Base-by-base conservation (phyloP, 106 monocot genomes). In the Dactylorhiza incarnata region DNA sequence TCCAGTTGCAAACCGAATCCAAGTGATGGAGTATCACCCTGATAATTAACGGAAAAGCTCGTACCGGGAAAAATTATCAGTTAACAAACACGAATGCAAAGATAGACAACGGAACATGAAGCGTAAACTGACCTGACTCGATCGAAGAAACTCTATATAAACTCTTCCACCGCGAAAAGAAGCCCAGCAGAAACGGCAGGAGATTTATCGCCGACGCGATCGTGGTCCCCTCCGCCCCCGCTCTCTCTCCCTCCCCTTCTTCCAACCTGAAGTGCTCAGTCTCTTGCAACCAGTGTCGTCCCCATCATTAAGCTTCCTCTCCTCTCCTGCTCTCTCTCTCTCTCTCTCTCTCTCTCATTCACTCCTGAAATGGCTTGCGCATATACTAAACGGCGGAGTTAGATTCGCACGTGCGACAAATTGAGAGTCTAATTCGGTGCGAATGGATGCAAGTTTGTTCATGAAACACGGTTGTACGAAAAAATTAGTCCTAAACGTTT, bases 141-240 rank as follows among this genome's bases (percentile, higher is more conserved):
- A 5, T 69, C 43, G 0, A 19, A 69, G 17, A 37, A 69, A 17
- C 45, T 19, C 45, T 17, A 46, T 5, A 46, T 44, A n/a, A 69
- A 46, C n/a, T 16, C 69, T 69, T 16, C 44, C 15, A 46, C 45
- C 45, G 15, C 6, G 69, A 69, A 6, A 16, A 69, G 17, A 69
- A 69, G 69, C 69, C 17, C 17, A 37, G n/a, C 45, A 69, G 69
- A 45, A 19, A 16, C n/a, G 7, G 45, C 66, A 66, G 15, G 17
- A 69, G 17, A 43, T 45, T 69, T 69, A 69, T 69, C 69, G 69
- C 45, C 69, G 44, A 45, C 69, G 69, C 16, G 26, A 65, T 65
- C 65, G 24, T 25, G 25, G 65, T 69, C 45, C 45, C 45, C 67
- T 45, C 45, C 44, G n/a, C 69, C 8, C 14, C 4, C 29, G 24